phyloP scores from a whole-genome alignment of 441 rosid species.

The Macaranga tanarius region DNA sequence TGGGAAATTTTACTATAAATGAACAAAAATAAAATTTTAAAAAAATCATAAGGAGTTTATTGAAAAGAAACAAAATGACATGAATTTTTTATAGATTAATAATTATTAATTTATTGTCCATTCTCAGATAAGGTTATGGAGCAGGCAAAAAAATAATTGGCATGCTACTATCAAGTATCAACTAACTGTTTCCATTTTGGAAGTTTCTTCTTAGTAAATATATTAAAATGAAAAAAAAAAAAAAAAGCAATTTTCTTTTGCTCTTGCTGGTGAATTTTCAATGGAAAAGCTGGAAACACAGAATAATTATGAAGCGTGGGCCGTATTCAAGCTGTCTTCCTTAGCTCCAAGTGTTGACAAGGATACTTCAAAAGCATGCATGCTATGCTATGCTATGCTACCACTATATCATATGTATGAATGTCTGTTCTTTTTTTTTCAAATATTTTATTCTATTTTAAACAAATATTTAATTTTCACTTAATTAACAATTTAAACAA shows the following conservation, averaged over 20 bases:
- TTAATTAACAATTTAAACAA: too few species aligned
- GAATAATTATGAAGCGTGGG: constrained; percentile 13
- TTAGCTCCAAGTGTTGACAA: too few species aligned
- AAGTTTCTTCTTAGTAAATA: neutral
- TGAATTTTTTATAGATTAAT: too few species aligned
- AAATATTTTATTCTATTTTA: too few species aligned
- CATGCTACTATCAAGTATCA: neutral
- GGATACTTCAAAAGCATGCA: constrained; percentile 15
- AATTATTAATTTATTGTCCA: too few species aligned
- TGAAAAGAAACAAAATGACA: too few species aligned
- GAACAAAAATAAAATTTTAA: too few species aligned
- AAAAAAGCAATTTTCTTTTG: neutral
- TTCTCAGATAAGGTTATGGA: neutral
- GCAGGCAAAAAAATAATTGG: neutral
- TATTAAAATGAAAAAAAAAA: neutral
- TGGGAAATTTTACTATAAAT: too few species aligned
- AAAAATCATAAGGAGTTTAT: too few species aligned
- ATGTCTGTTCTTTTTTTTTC: too few species aligned
- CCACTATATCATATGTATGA: too few species aligned
- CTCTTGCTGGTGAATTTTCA: neutral
- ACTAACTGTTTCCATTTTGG: neutral
- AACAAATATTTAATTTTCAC: too few species aligned
- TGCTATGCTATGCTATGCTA: constrained; percentile 4
- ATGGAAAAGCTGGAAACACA: neutral
- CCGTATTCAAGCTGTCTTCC: constrained; percentile 13